A percentile compares a stretch with the other conserved stretches of the same genome.
phyloP scores from a whole-genome alignment of 2,329 filamentous ascomycete genomes.

The Cyclaneusma minus region DNA sequence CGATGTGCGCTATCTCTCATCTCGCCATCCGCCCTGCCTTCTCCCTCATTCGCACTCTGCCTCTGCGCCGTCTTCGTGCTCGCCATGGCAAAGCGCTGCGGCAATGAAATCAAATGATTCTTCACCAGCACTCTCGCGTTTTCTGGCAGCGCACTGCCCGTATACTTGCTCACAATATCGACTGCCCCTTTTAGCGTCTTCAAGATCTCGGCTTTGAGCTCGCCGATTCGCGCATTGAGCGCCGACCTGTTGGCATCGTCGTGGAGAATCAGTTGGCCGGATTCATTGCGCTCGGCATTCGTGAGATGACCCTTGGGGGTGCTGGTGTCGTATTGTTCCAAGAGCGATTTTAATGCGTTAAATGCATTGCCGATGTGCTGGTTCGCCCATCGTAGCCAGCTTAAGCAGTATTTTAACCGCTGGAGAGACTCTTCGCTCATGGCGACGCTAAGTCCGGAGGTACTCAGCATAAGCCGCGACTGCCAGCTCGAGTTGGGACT shows the following conservation, averaged over 20 bases:
- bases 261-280: conserved; percentile 10
- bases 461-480: conserved; percentile 74
- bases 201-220: conserved; percentile 55
- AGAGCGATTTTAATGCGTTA: conserved; percentile 52
- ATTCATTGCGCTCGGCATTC: conserved; percentile 7
- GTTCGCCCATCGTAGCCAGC: conserved; percentile 69
- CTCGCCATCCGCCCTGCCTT: conserved; percentile 26
- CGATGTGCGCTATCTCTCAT: conserved; percentile 49
- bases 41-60: conserved; percentile 22
- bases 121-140: conserved; percentile 76
- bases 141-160: conserved; percentile 79
- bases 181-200: conserved; percentile 70
- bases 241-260: conserved; percentile 14
- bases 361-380: conserved; percentile 66
- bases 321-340: conserved; percentile 62
- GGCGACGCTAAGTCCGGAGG: conserved; percentile 77
- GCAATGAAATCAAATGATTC: conserved; percentile 69
- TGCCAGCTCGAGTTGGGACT: conserved; percentile 43
- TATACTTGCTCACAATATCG: conserved; percentile 73
- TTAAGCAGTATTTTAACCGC: conserved; percentile 72
- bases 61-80: conserved; percentile 30
- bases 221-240: conserved; percentile 35
- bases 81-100: conserved; percentile 66
- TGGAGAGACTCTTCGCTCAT: conserved; percentile 80
- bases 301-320: conserved; percentile 14